Evolutionary conservation across 441 rosid species (phyloP).

Genomic region (Theobroma grandiflorum): DNA sequence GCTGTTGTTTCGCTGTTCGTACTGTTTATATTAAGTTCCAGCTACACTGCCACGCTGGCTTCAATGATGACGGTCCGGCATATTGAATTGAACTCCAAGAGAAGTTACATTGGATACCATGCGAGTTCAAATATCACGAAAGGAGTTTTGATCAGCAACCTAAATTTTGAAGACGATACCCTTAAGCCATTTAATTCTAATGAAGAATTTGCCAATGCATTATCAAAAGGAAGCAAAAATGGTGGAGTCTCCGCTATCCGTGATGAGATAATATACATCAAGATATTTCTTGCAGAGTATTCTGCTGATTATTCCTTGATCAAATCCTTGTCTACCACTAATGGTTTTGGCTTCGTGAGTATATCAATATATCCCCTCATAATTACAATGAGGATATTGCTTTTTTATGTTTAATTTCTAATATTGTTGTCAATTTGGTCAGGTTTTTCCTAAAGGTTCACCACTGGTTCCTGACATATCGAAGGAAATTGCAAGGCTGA

Average conservation of each 20-base stretch:
- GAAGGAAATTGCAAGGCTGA: conserved; percentile 1
- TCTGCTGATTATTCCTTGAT: not conserved
- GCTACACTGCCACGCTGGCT: conserved; percentile 59
- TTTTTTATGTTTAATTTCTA: not conserved
- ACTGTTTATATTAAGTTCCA: conserved; percentile 47
- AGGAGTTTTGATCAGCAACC: not conserved
- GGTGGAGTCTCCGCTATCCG: conserved; percentile 23
- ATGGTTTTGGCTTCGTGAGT: conserved; percentile 23
- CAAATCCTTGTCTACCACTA: not conserved
- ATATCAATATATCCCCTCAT: not conserved
- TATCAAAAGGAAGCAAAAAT: conserved; percentile 25
- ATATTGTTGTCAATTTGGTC: not conserved
- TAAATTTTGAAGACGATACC: not conserved
- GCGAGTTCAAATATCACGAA: not conserved
- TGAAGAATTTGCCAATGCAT: conserved; percentile 13
- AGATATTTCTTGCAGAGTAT: conserved; percentile 15
- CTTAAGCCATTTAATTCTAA: not conserved
- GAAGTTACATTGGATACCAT: conserved; percentile 27
- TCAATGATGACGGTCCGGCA: conserved; percentile 51
- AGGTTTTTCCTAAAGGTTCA: conserved; percentile 23
- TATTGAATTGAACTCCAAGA: not conserved
- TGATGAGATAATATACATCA: conserved; percentile 16
- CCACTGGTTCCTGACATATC: not conserved
- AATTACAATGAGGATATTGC: not conserved
- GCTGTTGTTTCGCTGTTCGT: conserved; percentile 48